Conservation (phyloP, 441 rosid species). For the Gossypium davidsonii region DNA sequence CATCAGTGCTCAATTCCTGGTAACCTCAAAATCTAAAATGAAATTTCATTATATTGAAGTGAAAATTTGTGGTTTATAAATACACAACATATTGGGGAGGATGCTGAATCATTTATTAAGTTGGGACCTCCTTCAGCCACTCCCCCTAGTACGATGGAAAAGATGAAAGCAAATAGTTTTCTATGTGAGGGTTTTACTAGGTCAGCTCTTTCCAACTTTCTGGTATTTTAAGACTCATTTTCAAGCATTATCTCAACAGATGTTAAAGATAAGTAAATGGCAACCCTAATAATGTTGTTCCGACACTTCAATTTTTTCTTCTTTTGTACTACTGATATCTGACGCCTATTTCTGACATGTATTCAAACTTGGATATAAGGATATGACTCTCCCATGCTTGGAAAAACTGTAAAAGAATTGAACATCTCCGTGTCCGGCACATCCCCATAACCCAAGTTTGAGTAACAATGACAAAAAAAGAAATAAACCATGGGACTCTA, state of each 20-base stretch:
- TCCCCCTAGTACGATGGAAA: not conserved
- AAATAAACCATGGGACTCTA: conserved; percentile 1
- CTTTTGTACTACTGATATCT: no score
- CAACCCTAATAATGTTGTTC: not conserved
- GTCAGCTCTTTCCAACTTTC: not conserved
- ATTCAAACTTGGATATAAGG: not conserved
- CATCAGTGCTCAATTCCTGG: not conserved
- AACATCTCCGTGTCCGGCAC: not conserved
- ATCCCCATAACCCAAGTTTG: not conserved
- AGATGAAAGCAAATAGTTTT: not conserved
- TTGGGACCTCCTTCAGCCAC: conserved; percentile 5
- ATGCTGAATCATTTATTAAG: not conserved
- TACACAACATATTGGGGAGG: conserved; percentile 16
- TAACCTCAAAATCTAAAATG: not conserved
- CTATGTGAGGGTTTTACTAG: conserved; percentile 5
- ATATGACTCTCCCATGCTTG: not conserved
- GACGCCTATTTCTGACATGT: no score
- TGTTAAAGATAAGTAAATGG: not conserved
- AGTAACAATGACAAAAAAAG: not conserved
- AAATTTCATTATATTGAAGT: not conserved
- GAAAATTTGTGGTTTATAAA: conserved; percentile 13
- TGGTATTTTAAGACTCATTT: conserved; percentile 2
- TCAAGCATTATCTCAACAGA: not conserved
- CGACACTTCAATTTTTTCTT: no score
- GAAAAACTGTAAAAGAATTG: not conserved